phyloP scores from a whole-genome alignment of 768 basidiomycete species.

The Nevesoporus exiguus region DNA sequence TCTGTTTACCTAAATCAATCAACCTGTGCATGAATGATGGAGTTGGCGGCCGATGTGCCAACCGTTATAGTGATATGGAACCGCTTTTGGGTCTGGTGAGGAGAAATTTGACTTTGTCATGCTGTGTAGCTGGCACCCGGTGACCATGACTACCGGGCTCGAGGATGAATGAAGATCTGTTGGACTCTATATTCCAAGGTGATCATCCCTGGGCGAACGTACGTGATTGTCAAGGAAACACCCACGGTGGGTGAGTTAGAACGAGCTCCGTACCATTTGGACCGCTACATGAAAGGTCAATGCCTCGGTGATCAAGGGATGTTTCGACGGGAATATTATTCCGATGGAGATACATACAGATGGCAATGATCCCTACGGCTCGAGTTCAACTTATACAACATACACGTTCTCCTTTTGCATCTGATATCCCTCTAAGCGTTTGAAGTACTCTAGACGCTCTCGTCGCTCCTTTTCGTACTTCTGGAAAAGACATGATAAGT shows the following conservation, averaged over 20 bases:
- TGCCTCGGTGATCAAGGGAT: background rate
- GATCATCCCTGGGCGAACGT: too few relatives aligned
- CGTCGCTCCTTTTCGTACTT: constrained; percentile 45
- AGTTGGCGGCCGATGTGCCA: background rate
- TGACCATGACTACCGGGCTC: background rate
- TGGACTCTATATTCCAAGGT: too few relatives aligned
- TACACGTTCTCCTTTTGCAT: constrained; percentile 58
- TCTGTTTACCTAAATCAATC: background rate
- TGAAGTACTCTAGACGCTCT: constrained; percentile 53
- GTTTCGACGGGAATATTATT: constrained; percentile 1
- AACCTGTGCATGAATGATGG: background rate
- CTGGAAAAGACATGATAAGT: constrained; percentile 19
- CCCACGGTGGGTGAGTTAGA: background rate
- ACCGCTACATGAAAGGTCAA: background rate
- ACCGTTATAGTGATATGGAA: background rate
- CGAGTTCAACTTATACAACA: constrained; percentile 40
- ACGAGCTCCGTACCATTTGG: background rate
- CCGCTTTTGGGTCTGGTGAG: background rate
- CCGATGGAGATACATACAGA: constrained; percentile 16
- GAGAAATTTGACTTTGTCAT: background rate
- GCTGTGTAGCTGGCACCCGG: background rate
- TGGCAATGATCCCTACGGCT: background rate
- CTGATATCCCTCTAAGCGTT: constrained; percentile 47
- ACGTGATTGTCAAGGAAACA: too few relatives aligned
- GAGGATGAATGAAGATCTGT: too few relatives aligned